These are phyloP conservation scores for Agaricus sinodeliciosus DNA, from an alignment of 768 basidiomycete species.

Conservation along the genomic window DNA sequence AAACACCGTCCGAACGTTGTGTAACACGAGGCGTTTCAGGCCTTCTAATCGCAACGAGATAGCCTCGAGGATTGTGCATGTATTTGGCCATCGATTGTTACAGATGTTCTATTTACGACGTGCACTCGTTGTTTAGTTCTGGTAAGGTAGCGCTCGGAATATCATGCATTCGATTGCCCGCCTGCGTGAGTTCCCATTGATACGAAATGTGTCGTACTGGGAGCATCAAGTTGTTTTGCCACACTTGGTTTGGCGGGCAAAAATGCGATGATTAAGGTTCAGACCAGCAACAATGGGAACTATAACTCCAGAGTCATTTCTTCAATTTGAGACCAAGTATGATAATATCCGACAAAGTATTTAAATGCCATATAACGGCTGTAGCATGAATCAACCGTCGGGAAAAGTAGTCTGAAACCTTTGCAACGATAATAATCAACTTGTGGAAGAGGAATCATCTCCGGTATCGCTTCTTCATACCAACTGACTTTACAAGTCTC, in stretches of 20 bases:
- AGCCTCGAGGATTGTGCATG: neutral
- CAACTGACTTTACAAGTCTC: neutral
- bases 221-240: too few species aligned
- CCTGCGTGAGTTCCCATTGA: too few species aligned
- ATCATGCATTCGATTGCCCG: neutral
- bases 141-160: neutral
- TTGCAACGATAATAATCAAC: neutral
- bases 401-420: neutral
- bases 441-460: neutral
- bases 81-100: neutral
- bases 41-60: neutral
- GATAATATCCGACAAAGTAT: neutral
- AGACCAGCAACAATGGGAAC: too few species aligned
- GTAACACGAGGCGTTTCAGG: neutral
- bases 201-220: too few species aligned
- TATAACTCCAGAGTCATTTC: too few species aligned
- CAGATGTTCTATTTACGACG: neutral
- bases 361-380: neutral
- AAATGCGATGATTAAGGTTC: too few species aligned
- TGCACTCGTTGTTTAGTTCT: neutral
- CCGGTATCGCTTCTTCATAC: conserved; percentile 2
- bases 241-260: too few species aligned
- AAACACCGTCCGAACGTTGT: neutral
- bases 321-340: too few species aligned
- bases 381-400: neutral